Conservation (phyloP, 2,329 filamentous ascomycete species). For the Alternaria brassicae region DNA sequence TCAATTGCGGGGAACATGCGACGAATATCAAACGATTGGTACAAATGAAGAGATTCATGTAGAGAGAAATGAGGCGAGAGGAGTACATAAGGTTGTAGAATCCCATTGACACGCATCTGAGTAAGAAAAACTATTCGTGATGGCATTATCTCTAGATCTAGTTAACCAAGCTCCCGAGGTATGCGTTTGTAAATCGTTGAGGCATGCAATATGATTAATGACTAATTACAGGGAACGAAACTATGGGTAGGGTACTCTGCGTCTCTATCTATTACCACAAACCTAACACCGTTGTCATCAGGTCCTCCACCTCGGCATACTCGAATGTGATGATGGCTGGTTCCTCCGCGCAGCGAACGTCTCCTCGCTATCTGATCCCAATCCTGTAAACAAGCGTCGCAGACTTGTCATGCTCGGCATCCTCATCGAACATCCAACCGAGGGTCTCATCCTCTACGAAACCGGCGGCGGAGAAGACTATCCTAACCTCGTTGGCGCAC, state of each 20-base stretch:
- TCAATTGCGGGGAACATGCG: background rate
- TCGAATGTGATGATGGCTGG: conserved; percentile 48
- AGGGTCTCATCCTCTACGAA: conserved; percentile 48
- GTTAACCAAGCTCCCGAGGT: conserved; percentile 30
- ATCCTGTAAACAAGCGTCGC: conserved; percentile 33
- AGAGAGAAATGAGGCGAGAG: background rate
- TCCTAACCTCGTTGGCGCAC: conserved; percentile 37
- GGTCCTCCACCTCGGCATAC: conserved; percentile 45
- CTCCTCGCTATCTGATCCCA: conserved; percentile 39
- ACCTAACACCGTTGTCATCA: conserved; percentile 4
- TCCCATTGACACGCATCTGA: background rate
- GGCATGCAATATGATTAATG: background rate
- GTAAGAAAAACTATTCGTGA: background rate
- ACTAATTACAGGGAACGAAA: conserved; percentile 41
- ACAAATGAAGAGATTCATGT: background rate
- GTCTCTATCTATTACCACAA: background rate
- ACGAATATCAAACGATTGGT: background rate
- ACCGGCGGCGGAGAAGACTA: conserved; percentile 45
- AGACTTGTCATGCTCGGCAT: conserved; percentile 34
- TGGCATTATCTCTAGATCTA: conserved; percentile 21
- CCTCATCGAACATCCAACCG: conserved; percentile 36
- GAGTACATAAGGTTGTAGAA: background rate
- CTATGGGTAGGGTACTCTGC: conserved; percentile 37
- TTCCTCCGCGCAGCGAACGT: conserved; percentile 43
- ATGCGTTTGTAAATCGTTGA: background rate